Conservation (phyloP, 768 basidiomycete species). For the Rhodotorula kratochvilovae region DNA sequence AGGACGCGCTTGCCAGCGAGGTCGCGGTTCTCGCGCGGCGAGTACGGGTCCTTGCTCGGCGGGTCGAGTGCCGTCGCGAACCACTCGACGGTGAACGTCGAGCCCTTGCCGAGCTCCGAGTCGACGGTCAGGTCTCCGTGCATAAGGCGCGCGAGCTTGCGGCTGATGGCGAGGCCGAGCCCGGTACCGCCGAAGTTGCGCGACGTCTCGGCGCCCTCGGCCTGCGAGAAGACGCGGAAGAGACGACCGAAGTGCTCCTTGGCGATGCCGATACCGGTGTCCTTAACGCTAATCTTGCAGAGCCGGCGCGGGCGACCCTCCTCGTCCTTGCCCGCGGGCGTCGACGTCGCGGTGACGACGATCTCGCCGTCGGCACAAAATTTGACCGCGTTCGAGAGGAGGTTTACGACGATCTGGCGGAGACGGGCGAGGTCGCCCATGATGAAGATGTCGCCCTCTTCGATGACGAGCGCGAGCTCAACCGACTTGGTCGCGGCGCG, state of each 20-base stretch:
- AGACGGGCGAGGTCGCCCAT: constrained; percentile 29
- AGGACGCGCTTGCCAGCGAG: constrained; percentile 30
- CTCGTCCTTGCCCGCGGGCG: background rate
- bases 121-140: constrained; percentile 33
- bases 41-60: constrained; percentile 19
- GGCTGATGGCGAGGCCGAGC: constrained; percentile 35
- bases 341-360: constrained; percentile 20
- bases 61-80: background rate
- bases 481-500: constrained; percentile 32
- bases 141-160: constrained; percentile 34
- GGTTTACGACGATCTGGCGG: constrained; percentile 34
- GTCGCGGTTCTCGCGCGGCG: constrained; percentile 18
- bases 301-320: background rate
- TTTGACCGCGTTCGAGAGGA: constrained; percentile 38
- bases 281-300: constrained; percentile 29
- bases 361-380: constrained; percentile 34
- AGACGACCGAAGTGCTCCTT: constrained; percentile 30
- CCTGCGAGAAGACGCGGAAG: constrained; percentile 38
- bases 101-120: constrained; percentile 28
- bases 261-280: constrained; percentile 37
- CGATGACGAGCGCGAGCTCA: constrained; percentile 32
- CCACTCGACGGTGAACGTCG: constrained; percentile 34
- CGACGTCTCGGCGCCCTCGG: constrained; percentile 29
- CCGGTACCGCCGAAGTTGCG: constrained; percentile 38
- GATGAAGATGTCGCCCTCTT: constrained; percentile 36